Evolutionary conservation across 768 basidiomycete species (phyloP), one percentile per base, ranked within the genome.

Genomic region (Leccinum disarticulatum): DNA sequence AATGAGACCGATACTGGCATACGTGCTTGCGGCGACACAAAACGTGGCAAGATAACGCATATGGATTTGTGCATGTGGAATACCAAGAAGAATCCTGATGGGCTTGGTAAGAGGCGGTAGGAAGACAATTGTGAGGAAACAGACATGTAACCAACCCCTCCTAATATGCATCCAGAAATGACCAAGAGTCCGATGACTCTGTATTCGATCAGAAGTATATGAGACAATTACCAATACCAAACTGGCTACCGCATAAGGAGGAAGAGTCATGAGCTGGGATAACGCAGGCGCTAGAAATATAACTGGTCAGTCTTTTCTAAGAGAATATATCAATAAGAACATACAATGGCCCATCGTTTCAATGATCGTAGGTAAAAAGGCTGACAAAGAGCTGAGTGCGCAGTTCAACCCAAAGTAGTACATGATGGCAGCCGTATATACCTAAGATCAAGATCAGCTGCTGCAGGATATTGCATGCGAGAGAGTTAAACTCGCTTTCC

Each of bases 351-450:
- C 80, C 68, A 82, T 80, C 0, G 80, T 82, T 59, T 72, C 76
- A 31, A 85, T 81, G 64, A 85, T 83, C 0, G 82, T 84, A 3
- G 83, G 83, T 22, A 84, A 69, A 70, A 84, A 84, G 2, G 83
- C 80, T 4, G 79, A 77, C 10, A 80, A 74, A 8, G 83, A 81
- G 14, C 80, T 77, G 0, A 82, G 73, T 9, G 83, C 79, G 54
- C 76, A 76, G 61, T 81, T 80, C 6, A 78, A 70, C 15, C 77
- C 81, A 58, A 82, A 81, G 64, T 78, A 80, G 28, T 22, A 82
- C 73, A 30, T 22, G 22, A 80, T 63, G 1, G 80, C 80, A n/a
- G 74, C 81, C 9, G 74, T 59, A 52, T 83, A 82, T n/a, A 81
- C 66, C 72, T 73, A 43, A 43, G 43, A n/a, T 1, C 0, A 30